Base-by-base conservation (phyloP, 768 basidiomycete species). In the Kwoniella europaea region DNA sequence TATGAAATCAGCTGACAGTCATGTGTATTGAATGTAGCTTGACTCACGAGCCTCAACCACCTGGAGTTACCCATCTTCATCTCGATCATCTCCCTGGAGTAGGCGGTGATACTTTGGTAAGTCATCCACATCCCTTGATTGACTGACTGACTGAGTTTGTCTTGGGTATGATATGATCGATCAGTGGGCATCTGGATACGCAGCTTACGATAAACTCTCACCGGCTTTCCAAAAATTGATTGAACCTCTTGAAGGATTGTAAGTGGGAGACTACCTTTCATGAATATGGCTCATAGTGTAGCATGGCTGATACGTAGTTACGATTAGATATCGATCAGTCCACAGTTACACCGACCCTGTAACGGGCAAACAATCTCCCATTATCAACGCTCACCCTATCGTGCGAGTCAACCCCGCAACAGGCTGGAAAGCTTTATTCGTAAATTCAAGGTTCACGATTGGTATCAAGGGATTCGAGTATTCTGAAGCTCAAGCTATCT, bases 371-470 rank as follows among this genome's bases (percentile, higher is more conserved):
- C 68, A 71, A 63, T 52, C 52, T 18, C 66, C 67, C 5, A 67
- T 65, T 24, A 64, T 64, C 54, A 67, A 52, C 42, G 63, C 63
- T 5, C 63, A 65, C 18, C 64, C 65, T 15, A 24, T 70, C 18
- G 60, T 67, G 41, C 41, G 64, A 20, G 57, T 67, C 20, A 53
- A 70, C 46, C 74, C 74, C 2, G 68, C 63, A 1, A 75, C 76
- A n/a, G 76, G 76, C 18, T 78, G 76, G 76, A 75, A 78, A 58
- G 41, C 52, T 15, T 68, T 78, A 18, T 74, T 76, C 54, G 65
- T 75, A 50, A 76, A 76, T 59, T 78, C 78, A 22, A 10, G 67
- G 43, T 71, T 64, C 52, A 79, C 77, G 0, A 41, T 71, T 27
- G 65, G 78, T n/a, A 79, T 79, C 54, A 66, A 70, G 29, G 78